These are phyloP conservation scores for Calonectria leucothoes DNA, from an alignment of 2,329 filamentous ascomycete species.

Conservation along the genomic window DNA sequence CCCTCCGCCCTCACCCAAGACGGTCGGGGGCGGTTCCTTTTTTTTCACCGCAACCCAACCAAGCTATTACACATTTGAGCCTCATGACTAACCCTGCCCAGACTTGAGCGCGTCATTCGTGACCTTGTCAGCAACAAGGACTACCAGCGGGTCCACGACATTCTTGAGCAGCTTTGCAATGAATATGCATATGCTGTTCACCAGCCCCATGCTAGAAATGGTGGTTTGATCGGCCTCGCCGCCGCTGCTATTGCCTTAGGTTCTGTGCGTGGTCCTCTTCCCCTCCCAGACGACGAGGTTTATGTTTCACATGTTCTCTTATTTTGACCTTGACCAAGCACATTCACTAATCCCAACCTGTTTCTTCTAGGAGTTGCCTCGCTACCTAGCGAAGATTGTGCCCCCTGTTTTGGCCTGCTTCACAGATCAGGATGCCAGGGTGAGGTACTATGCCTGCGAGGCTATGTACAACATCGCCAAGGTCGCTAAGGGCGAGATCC, in stretches of 20 bases:
- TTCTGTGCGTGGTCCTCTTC: conserved; percentile 69
- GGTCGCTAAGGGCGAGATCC: conserved; percentile 96
- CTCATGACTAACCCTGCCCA: conserved; percentile 50
- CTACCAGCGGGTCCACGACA: conserved; percentile 82
- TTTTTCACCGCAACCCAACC: not conserved
- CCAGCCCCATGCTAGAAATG: conserved; percentile 95
- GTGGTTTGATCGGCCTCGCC: conserved; percentile 93
- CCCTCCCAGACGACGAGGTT: not conserved
- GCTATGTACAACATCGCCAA: conserved; percentile 99
- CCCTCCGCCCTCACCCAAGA: not conserved
- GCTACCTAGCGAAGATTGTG: conserved; percentile 92
- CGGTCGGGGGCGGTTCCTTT: not conserved
- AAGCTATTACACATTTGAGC: not conserved
- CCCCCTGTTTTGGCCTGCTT: conserved; percentile 98
- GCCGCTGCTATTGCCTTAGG: conserved; percentile 96
- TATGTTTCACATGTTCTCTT: not conserved
- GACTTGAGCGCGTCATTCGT: conserved; percentile 90
- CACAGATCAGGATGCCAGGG: conserved; percentile 95
- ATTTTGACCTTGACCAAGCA: not conserved
- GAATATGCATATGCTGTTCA: conserved; percentile 98
- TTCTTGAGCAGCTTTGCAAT: conserved; percentile 96
- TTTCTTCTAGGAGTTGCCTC: conserved; percentile 79
- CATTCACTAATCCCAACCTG: not conserved
- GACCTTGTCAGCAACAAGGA: conserved; percentile 83
- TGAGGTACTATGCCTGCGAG: conserved; percentile 98